Evolutionary conservation across 495 filamentous ascomycete genomes (phyloP), one percentile per base, ranked within the genome.

Genomic region (Penicillium flavigenum): DNA sequence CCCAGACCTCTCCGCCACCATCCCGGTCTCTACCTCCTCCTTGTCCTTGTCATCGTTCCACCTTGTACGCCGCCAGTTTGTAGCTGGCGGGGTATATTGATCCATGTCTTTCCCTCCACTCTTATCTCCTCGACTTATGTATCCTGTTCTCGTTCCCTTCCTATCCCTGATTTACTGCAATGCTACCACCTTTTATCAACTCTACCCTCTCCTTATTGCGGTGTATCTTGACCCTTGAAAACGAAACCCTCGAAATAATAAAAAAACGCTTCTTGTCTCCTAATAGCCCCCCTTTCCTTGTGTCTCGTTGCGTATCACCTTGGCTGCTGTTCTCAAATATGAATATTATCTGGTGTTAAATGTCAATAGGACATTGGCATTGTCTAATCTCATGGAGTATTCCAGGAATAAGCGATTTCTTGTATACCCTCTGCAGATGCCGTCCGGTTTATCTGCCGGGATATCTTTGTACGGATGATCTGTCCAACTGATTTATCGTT

Each of bases 101-200:
- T 54, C 51, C 53, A 22, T 54, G 51, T 60, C 17, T 61, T 56
- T 54, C 54, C 19, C 9, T 56, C 12, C 12, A 41, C 59, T 63
- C 43, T 63, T 63, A 63, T 50, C 45, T 44, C 54, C 36, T 50
- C 51, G 39, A 46, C 31, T 38, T 31, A 32, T 48, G 43, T 46
- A 22, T 31, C 52, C 38, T 51, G 32, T 45, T 45, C 31, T 42
- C n/a, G 22, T 54, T 29, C 42, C 12, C 22, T 19, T 45, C 29
- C 51, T 12, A 46, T 43, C 38, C 34, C 47, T 50, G 36, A 39
- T 11, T 50, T 50, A 36, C 31, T 50, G 47, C 47, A 31, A 50
- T 36, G 47, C 47, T 34, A 34, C 17, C 17, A 24, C 51, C 38
- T 16, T 38, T 47, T 41, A 32, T 29, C 14, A 26, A 47, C 32